phyloP scores from a whole-genome alignment of 2,329 filamentous ascomycete species.

The Diaporthe ampelina region DNA sequence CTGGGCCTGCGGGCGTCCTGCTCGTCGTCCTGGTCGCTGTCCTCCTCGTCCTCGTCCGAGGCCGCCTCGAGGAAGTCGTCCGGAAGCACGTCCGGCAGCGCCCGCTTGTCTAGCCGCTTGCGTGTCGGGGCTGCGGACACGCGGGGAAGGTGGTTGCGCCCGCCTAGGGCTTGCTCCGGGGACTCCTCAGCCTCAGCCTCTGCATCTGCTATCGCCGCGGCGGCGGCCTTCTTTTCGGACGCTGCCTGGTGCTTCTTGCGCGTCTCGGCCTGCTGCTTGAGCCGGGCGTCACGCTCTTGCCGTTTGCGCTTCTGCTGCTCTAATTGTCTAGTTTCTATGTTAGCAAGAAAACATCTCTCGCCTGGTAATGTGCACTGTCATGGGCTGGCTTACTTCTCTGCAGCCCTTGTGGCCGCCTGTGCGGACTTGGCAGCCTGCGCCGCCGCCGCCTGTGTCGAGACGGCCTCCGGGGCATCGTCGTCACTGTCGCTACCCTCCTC shows the following conservation, averaged over 20 bases:
- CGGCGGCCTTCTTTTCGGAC: constrained; percentile 45
- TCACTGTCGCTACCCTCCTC: constrained; percentile 50
- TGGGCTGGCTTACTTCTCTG: constrained; percentile 61
- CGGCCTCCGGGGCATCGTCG: constrained; percentile 70
- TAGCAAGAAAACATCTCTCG: neutral
- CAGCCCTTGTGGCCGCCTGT: constrained; percentile 63
- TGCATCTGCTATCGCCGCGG: constrained; percentile 43
- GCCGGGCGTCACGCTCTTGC: constrained; percentile 65
- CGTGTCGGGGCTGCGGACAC: constrained; percentile 39
- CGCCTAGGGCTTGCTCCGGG: constrained; percentile 38
- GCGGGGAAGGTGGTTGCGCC: constrained; percentile 19
- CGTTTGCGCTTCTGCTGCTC: constrained; percentile 68
- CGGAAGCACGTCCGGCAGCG: constrained; percentile 63
- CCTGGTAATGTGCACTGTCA: neutral
- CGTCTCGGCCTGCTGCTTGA: constrained; percentile 68
- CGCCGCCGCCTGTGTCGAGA: constrained; percentile 66
- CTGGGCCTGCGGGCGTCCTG: constrained; percentile 51
- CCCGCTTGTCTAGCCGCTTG: constrained; percentile 51
- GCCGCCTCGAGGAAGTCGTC: constrained; percentile 69
- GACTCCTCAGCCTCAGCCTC: constrained; percentile 38
- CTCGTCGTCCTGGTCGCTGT: constrained; percentile 38
- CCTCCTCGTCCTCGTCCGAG: constrained; percentile 53
- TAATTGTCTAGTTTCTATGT: constrained; percentile 57
- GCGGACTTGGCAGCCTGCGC: constrained; percentile 61
- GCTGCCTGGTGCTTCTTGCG: constrained; percentile 56